phyloP scores from a whole-genome alignment of 495 filamentous ascomycete species.

The Apiosordaria backusii region DNA sequence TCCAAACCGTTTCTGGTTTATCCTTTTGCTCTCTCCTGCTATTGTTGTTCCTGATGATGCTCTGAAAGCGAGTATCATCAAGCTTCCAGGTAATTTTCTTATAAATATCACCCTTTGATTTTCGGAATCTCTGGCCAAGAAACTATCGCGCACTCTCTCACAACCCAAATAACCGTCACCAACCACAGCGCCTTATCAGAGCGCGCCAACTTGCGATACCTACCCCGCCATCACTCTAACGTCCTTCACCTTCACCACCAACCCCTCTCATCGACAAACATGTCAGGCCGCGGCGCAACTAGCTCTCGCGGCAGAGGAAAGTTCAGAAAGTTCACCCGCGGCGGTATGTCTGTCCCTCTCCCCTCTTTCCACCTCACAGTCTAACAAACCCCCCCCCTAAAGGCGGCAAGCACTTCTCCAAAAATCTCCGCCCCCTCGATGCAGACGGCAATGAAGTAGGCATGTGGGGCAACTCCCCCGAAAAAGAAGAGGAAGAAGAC shows the following conservation, averaged over 20 bases:
- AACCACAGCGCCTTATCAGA: not conserved
- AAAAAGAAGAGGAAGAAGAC: slow-evolving; percentile 45
- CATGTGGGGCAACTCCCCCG: slow-evolving; percentile 59
- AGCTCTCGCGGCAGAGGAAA: slow-evolving; percentile 76
- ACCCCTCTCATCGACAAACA: slow-evolving; percentile 32
- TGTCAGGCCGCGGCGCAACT: slow-evolving; percentile 54
- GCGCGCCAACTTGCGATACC: slow-evolving; percentile 12
- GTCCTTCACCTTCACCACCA: slow-evolving; percentile 7
- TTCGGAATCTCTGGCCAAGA: not conserved
- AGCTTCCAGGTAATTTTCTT: not conserved
- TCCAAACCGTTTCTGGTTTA: not conserved
- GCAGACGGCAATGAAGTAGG: slow-evolving; percentile 73
- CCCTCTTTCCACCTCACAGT: not conserved
- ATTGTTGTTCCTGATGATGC: not conserved
- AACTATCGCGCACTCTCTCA: not conserved
- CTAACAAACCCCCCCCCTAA: slow-evolving; percentile 2
- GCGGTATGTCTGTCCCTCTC: slow-evolving; percentile 56
- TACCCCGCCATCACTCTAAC: slow-evolving; percentile 22
- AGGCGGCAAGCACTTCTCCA: slow-evolving; percentile 91
- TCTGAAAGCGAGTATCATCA: not conserved
- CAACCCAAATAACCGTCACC: not conserved
- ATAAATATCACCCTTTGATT: not conserved
- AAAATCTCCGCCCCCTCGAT: slow-evolving; percentile 79
- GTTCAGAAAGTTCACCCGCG: slow-evolving; percentile 87
- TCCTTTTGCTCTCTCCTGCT: not conserved